A percentile compares a stretch with the other conserved stretches of the same genome.
Conservation (phyloP, 495 filamentous ascomycete species). For the Talaromyces adpressus region DNA sequence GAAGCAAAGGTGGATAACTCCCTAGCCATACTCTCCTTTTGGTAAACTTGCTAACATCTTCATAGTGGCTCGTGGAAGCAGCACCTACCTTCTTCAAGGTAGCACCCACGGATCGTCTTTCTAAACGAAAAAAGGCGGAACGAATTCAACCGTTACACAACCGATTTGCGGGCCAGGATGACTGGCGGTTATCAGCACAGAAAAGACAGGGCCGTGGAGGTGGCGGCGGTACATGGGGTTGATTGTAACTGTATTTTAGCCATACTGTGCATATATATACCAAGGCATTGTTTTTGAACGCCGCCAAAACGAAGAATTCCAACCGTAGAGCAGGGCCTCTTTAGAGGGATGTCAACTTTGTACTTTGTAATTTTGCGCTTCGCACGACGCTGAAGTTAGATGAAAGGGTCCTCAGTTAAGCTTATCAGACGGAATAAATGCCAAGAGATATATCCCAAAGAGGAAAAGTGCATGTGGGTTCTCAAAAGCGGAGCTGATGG, state of each 20-base stretch:
- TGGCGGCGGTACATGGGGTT: conserved; percentile 95
- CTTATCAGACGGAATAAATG: background rate
- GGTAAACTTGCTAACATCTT: conserved; percentile 1
- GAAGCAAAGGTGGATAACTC: conserved; percentile 63
- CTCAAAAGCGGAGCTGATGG: background rate
- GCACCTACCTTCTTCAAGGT: conserved; percentile 99
- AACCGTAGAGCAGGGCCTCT: too few relatives aligned
- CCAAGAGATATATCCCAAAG: background rate
- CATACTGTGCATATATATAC: background rate
- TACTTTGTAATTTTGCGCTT: too few relatives aligned
- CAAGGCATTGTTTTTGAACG: background rate
- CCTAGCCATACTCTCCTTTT: background rate
- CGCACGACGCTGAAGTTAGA: too few relatives aligned
- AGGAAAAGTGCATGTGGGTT: background rate
- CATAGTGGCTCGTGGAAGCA: conserved; percentile 70
- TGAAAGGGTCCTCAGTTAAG: too few relatives aligned
- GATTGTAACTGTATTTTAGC: background rate
- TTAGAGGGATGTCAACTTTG: too few relatives aligned
- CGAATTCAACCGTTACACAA: conserved; percentile 93
- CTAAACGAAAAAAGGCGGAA: conserved; percentile 89
- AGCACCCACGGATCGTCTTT: conserved; percentile 78
- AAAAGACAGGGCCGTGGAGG: conserved; percentile 80
- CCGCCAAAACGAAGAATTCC: too few relatives aligned
- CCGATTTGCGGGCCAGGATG: conserved; percentile 81
- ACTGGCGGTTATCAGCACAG: conserved; percentile 90